Evolutionary conservation across 495 filamentous ascomycete genomes (phyloP), one percentile per base, ranked within the genome.

Genomic region (Pseudotulostoma volvatum): DNA sequence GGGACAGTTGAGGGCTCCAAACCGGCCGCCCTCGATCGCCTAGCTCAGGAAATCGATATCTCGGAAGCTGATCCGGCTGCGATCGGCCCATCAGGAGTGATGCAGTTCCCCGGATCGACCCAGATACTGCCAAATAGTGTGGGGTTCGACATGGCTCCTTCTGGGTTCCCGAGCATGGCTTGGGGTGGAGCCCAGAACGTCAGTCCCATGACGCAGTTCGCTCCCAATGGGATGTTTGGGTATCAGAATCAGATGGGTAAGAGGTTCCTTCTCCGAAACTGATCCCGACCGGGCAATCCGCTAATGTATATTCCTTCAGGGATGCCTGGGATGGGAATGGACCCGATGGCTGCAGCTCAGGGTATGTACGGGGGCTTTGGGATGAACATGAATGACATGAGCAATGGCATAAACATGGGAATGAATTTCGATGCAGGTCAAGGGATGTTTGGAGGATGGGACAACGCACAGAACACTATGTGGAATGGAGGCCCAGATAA

Each of bases 351-450:
- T 63, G 82, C 84, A 73, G 65, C 63, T 59, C 81, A 90, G 60
- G 77, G 73, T 57, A 88, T 92, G 79, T 83, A 81, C 71, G 78
- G 80, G 59, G 82, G 79, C 42, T 88, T 77, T 63, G 77, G 77
- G 66, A 85, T 86, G 80, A 82, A 79, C 71, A 88, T 88, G 79
- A 78, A 77, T 73, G 79, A 78, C 67, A 86, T 85, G 82, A 81
- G 76, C 66, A 82, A 79, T 73, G 81, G 78, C 59, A 85, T 90
- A 82, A 77, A 77, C 50, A 77, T 79, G 74, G 81, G 77, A 62
- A 63, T 70, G 66, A 81, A 77, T 48, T 87, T 74, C 69, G 74
- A 77, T 60, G 61, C 63, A 40, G 70, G 67, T 49, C 70, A 74
- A 55, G 63, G 64, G 49, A 68, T 66, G 58, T 73, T 73, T 68